A percentile compares a stretch with the other conserved stretches of the same genome.
Conservation (phyloP, 495 filamentous ascomycete species). For the Chaetomium cochliodes region DNA sequence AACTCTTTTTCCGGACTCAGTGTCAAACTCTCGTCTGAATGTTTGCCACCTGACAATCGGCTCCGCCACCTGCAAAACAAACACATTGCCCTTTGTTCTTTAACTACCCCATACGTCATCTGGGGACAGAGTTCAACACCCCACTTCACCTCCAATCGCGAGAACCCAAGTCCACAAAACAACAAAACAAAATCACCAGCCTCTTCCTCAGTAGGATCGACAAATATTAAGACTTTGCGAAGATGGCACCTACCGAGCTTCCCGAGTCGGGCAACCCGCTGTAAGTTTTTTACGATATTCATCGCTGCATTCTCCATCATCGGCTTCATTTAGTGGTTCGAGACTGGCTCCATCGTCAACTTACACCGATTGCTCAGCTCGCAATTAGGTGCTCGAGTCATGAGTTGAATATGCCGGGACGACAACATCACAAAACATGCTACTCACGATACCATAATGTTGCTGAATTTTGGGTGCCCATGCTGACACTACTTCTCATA, state of each 20-base stretch:
- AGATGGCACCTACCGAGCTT: conserved; percentile 54
- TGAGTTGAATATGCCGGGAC: neutral
- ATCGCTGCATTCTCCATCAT: neutral
- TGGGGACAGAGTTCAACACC: neutral
- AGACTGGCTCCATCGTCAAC: neutral
- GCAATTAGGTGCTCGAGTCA: neutral
- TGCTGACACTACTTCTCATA: neutral
- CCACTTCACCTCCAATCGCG: neutral
- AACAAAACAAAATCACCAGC: neutral
- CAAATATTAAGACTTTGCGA: neutral
- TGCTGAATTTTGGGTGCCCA: neutral
- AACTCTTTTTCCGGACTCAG: neutral
- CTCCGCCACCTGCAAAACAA: neutral
- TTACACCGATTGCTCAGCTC: conserved; percentile 3
- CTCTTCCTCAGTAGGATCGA: neutral
- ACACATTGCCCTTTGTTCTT: neutral
- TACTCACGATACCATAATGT: neutral
- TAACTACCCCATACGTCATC: neutral
- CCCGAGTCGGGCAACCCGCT: conserved; percentile 55
- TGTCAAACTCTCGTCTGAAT: neutral
- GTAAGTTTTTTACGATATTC: conserved; percentile 41
- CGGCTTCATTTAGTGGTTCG: neutral
- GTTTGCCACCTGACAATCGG: neutral
- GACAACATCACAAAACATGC: neutral
- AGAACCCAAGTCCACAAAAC: neutral